A percentile compares a stretch with the other conserved stretches of the same genome.
phyloP scores from a whole-genome alignment of 2,329 filamentous ascomycete genomes.

The Colletotrichum filicis region DNA sequence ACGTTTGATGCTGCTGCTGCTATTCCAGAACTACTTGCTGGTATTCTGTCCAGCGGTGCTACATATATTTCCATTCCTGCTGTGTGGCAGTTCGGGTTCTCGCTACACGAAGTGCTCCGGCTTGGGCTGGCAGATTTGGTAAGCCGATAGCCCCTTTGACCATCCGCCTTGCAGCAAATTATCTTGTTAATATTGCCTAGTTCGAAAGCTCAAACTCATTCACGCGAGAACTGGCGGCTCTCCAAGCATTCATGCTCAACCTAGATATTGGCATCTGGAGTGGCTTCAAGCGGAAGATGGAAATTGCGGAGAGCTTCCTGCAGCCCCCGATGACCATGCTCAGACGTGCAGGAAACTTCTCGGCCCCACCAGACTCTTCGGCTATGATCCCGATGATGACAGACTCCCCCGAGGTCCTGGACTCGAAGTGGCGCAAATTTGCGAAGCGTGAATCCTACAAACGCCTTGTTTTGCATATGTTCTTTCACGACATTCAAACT shows the following conservation, averaged over 20 bases:
- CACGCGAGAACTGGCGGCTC: conserved; percentile 44
- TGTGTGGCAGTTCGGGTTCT: conserved; percentile 52
- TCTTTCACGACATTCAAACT: conserved; percentile 44
- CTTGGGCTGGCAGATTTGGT: conserved; percentile 40
- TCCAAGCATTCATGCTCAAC: conserved; percentile 47
- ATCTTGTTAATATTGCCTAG: conserved; percentile 21
- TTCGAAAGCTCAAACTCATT: conserved; percentile 48
- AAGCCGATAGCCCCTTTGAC: not conserved
- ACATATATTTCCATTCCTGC: conserved; percentile 49
- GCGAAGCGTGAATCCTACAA: conserved; percentile 46
- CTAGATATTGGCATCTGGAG: conserved; percentile 50
- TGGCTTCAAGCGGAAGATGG: conserved; percentile 49
- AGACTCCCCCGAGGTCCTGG: conserved; percentile 28
- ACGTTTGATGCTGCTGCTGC: conserved; percentile 50
- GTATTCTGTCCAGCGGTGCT: conserved; percentile 49
- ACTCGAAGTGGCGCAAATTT: conserved; percentile 39
- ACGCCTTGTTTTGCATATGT: conserved; percentile 41
- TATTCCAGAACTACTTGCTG: conserved; percentile 48
- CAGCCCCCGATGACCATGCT: conserved; percentile 50
- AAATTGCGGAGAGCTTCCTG: conserved; percentile 52
- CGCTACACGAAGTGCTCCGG: conserved; percentile 51
- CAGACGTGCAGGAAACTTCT: conserved; percentile 46
- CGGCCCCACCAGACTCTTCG: conserved; percentile 20
- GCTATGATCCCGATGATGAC: conserved; percentile 15
- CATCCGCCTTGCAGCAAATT: not conserved